Percentiles rank a stretch among this genome's conserved stretches.
These are phyloP conservation scores for Ilyonectria mors-panacis DNA, from an alignment of 2,329 filamentous ascomycete species.

Conservation along the genomic window DNA sequence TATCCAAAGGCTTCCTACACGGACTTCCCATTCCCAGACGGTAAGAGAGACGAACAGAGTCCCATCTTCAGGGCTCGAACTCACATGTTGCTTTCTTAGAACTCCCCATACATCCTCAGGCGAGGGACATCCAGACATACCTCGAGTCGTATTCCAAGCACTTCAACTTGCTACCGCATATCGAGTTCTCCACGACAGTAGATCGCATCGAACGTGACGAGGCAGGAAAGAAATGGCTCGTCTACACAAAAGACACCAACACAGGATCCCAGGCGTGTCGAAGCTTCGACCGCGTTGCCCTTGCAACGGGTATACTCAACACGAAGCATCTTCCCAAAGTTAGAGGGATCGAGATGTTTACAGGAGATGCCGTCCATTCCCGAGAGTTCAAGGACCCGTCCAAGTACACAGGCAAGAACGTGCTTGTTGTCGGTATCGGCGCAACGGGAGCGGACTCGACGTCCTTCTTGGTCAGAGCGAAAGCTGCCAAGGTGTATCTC, in stretches of 20 bases:
- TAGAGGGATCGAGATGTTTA: conserved; percentile 56
- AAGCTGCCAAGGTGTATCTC: conserved; percentile 57
- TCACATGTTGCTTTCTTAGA: conserved; percentile 28
- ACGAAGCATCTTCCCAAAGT: conserved; percentile 53
- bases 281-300: conserved; percentile 55
- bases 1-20: conserved; percentile 48
- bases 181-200: conserved; percentile 49
- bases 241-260: conserved; percentile 46
- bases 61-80: not conserved
- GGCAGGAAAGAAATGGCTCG: conserved; percentile 45
- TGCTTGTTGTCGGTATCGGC: conserved; percentile 63
- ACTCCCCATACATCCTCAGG: conserved; percentile 44
- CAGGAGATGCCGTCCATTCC: conserved; percentile 58
- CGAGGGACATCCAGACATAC: conserved; percentile 50
- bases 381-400: conserved; percentile 52
- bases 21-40: conserved; percentile 53
- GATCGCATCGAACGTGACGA: conserved; percentile 47
- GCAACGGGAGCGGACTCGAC: conserved; percentile 52
- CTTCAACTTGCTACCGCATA: conserved; percentile 47
- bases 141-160: conserved; percentile 52
- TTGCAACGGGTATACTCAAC: conserved; percentile 54
- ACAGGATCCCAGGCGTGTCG: conserved; percentile 36
- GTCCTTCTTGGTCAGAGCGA: conserved; percentile 50
- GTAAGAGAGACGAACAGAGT: conserved; percentile 27
- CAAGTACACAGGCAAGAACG: conserved; percentile 58